Percentiles rank a stretch among this genome's conserved stretches.
phyloP scores from a whole-genome alignment of 306 rosid genomes.

The Arachis hypogaea region DNA sequence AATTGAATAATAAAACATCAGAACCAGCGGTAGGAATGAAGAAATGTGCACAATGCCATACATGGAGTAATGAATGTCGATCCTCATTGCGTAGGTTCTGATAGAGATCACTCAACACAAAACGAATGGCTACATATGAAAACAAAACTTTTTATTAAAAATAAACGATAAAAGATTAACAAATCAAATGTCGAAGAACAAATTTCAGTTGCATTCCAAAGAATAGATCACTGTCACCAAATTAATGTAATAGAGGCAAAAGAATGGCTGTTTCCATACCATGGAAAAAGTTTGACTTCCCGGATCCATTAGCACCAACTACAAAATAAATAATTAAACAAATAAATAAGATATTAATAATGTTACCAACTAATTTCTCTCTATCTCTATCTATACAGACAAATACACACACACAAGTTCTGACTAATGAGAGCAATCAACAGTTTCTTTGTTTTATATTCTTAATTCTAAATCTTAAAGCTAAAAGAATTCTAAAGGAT shows the following conservation, averaged over 20 bases:
- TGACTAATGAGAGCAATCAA: neutral
- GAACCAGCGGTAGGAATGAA: slow-evolving; percentile 12
- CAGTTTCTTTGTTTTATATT: neutral
- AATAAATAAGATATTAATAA: slow-evolving; percentile 20
- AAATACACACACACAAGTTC: neutral
- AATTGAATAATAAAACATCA: slow-evolving; percentile 25
- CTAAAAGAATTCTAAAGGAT: neutral
- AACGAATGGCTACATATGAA: slow-evolving; percentile 75
- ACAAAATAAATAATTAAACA: slow-evolving; percentile 23
- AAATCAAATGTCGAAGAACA: slow-evolving; percentile 24
- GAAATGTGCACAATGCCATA: slow-evolving; percentile 46
- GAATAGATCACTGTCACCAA: slow-evolving; percentile 27
- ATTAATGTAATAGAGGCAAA: slow-evolving; percentile 1
- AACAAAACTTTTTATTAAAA: neutral
- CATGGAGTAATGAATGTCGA: slow-evolving; percentile 90
- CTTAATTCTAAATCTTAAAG: neutral
- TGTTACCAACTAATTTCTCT: neutral
- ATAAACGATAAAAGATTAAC: neutral
- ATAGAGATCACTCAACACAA: slow-evolving; percentile 90
- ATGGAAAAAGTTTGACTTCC: slow-evolving; percentile 94
- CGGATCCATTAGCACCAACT: slow-evolving; percentile 99
- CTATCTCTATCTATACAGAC: neutral
- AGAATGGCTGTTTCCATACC: slow-evolving; percentile 53
- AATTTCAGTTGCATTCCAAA: slow-evolving; percentile 25
- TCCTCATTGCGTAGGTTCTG: slow-evolving; percentile 87